Evolutionary conservation across 2,329 filamentous ascomycete species (phyloP).

Genomic region (Lasiodiplodia sp.): DNA sequence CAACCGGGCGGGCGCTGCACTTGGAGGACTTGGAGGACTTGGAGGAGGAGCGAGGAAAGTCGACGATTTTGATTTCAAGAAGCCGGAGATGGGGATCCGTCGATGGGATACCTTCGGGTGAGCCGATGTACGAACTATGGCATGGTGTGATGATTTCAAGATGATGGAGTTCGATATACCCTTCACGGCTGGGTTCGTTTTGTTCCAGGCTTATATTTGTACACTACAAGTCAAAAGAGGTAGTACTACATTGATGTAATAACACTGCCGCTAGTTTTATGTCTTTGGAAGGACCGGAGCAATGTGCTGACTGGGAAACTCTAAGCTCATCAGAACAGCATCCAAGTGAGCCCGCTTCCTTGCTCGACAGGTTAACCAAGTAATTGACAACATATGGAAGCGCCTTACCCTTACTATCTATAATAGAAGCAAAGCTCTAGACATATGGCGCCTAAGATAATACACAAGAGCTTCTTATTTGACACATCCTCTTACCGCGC

Average conservation of each 20-base stretch:
- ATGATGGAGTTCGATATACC: slow-evolving; percentile 1
- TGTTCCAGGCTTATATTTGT: background rate
- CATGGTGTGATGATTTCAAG: slow-evolving; percentile 7
- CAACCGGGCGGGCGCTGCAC: slow-evolving; percentile 5
- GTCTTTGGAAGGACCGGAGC: no score
- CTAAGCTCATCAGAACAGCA: no score
- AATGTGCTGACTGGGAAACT: no score
- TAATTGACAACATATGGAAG: no score
- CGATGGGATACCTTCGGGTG: slow-evolving; percentile 20
- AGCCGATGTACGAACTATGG: background rate
- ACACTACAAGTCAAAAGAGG: background rate
- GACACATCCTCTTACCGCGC: no score
- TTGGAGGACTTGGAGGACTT: background rate
- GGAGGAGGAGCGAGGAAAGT: background rate
- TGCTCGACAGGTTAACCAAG: no score
- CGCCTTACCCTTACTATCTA: no score
- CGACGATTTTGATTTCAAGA: background rate
- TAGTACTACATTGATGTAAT: background rate
- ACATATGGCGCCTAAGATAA: no score
- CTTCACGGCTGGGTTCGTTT: background rate
- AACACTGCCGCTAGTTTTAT: no score
- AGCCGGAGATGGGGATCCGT: slow-evolving; percentile 12
- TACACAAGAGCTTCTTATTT: no score
- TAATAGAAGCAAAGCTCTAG: no score
- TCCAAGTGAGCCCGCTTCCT: no score